Evolutionary conservation across 176 grass and related monocot genomes (phyloP).

Genomic region (Hsuehochloa calcarea): DNA sequence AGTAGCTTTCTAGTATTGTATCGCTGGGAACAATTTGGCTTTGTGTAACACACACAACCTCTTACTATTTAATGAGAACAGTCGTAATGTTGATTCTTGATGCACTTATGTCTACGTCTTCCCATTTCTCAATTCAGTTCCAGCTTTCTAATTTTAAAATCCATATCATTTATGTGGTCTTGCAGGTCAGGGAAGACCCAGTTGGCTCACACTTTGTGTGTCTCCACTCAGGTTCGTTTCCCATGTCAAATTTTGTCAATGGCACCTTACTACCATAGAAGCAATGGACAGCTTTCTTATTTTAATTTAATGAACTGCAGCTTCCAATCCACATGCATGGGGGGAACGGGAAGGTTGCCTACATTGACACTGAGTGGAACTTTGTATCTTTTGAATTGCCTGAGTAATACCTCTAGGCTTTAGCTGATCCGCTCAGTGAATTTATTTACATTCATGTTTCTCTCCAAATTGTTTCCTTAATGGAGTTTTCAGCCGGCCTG

Average conservation of each 20-base stretch:
- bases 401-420: background rate
- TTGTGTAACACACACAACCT: background rate
- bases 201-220: slow-evolving; percentile 75
- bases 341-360: slow-evolving; percentile 90
- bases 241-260: background rate
- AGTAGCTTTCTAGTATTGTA: background rate
- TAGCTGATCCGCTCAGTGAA: slow-evolving; percentile 2
- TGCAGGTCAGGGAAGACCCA: slow-evolving; percentile 88
- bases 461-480: slow-evolving; percentile 49
- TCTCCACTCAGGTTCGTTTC: slow-evolving; percentile 67
- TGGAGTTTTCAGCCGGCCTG: slow-evolving; percentile 57
- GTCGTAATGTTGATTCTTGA: background rate
- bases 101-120: background rate
- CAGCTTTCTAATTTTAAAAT: background rate
- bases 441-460: slow-evolving; percentile 6
- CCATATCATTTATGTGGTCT: background rate
- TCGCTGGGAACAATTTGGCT: background rate
- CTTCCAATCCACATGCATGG: slow-evolving; percentile 86
- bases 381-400: slow-evolving; percentile 60
- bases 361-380: slow-evolving; percentile 66
- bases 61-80: background rate
- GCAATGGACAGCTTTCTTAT: background rate
- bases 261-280: background rate
- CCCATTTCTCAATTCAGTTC: slow-evolving; percentile 7
- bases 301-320: slow-evolving; percentile 35